Evolutionary conservation across 2,329 filamentous ascomycete species (phyloP).

Genomic region (Ophiocordyceps unilateralis): DNA sequence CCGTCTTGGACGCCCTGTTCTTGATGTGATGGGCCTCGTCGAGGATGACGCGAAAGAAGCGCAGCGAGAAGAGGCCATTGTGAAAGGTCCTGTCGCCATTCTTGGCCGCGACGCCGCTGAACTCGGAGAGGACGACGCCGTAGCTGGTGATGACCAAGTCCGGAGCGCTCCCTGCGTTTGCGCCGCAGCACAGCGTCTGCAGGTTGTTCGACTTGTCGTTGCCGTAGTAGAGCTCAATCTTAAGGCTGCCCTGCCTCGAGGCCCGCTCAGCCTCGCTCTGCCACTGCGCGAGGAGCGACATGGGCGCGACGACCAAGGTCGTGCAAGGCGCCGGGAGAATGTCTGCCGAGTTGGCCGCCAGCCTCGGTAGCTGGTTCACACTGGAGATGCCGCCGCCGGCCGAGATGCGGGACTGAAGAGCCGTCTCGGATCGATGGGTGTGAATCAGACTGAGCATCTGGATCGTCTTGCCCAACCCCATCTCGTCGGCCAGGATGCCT

Average conservation of each 20-base stretch:
- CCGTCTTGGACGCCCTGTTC: constrained; percentile 75
- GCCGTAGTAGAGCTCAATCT: constrained; percentile 81
- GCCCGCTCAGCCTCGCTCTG: constrained; percentile 88
- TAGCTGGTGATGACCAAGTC: constrained; percentile 93
- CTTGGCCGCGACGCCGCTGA: constrained; percentile 47
- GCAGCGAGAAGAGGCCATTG: constrained; percentile 71
- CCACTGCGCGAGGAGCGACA: constrained; percentile 94
- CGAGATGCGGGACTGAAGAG: constrained; percentile 18
- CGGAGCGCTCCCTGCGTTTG: constrained; percentile 59
- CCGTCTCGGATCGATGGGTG: constrained; percentile 49
- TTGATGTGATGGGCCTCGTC: constrained; percentile 96
- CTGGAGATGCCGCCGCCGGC: constrained; percentile 15
- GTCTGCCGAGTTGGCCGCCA: constrained; percentile 37
- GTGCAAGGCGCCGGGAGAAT: constrained; percentile 65
- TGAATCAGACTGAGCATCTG: constrained; percentile 95
- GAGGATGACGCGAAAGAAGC: constrained; percentile 88
- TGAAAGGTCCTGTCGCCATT: constrained; percentile 48
- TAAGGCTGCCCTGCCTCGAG: constrained; percentile 68
- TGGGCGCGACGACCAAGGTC: constrained; percentile 88
- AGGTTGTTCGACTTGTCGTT: constrained; percentile 67
- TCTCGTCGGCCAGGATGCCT: constrained; percentile 87
- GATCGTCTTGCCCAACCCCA: constrained; percentile 96
- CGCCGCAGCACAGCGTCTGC: constrained; percentile 57
- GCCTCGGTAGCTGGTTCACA: constrained; percentile 43
- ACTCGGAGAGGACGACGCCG: constrained; percentile 80